Base-by-base conservation (phyloP, 768 basidiomycete genomes). In the Termitomyces sp. region DNA sequence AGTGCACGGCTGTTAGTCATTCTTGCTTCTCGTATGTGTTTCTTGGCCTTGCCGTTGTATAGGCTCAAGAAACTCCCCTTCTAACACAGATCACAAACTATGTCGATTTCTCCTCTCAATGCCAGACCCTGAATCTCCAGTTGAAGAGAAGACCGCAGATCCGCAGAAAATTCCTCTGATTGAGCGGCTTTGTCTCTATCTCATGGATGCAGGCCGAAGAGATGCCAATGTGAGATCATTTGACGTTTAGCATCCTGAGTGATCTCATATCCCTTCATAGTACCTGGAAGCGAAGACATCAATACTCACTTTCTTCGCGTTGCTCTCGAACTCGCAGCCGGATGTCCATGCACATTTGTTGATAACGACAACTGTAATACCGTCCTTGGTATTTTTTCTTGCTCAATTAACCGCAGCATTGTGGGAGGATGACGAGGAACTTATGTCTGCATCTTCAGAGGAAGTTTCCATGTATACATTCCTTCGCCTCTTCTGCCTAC, bases 391-490 rank as follows among this genome's bases (percentile, higher is more conserved):
- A 18, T 59, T 77, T 31, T 84, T 78, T 56, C 70, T 88, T 9
- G 74, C 75, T 33, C 72, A 78, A 20, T 68, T 85, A 38, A 75
- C 80, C 0, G 74, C 74, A 1, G 76, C 79, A 2, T 65, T 92
- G 15, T 92, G 87, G 86, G 86, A 89, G 62, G 85, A 85, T 33
- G 78, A 80, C 39, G 75, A 78, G 45, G 61, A 61, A 29, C 62
- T 83, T 13, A 62, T 76, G 23, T 59, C 56, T 31, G 59, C 64
- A 15, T 70, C 77, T 2, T 58, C 74, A 0, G 66, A 70, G 23
- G 65, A 64, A 5, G 64, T 73, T 29, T 60, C 67, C 3, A 67
- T 69, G 82, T 82, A 61, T 57, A 77, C 52, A 25, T 6, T 20
- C 39, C 43, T 41, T 13, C 5, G 16, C n/a, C 7, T 29, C 40